A percentile compares a stretch with the other conserved stretches of the same genome.
Conservation (phyloP, 106 monocot genomes). For the Dendrobium huoshanense region DNA sequence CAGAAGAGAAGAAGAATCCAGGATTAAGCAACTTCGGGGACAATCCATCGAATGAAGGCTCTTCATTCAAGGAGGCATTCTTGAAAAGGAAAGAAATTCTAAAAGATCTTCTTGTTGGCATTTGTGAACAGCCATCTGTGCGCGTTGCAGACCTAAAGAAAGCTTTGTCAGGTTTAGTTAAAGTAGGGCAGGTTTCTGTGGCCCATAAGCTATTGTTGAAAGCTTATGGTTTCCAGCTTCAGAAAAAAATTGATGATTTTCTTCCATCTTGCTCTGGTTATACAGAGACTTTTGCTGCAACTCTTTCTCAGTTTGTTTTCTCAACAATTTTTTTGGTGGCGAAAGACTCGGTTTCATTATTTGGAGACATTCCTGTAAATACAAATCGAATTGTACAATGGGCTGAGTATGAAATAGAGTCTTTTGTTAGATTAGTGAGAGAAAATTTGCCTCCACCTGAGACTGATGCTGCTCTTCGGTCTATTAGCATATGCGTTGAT, state of each 20-base stretch:
- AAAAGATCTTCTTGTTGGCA: conserved; percentile 68
- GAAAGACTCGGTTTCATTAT: conserved; percentile 59
- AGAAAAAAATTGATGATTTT: conserved; percentile 70
- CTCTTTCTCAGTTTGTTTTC: conserved; percentile 82
- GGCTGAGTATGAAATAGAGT: conserved; percentile 89
- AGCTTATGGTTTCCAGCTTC: conserved; percentile 53
- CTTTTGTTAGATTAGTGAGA: conserved; percentile 65
- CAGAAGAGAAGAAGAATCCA: conserved; percentile 49
- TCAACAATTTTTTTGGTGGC: conserved; percentile 60
- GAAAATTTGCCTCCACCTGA: conserved; percentile 68
- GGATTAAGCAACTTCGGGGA: conserved; percentile 29
- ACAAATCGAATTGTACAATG: conserved; percentile 72
- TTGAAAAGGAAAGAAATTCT: conserved; percentile 64
- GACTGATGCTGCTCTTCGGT: conserved; percentile 59
- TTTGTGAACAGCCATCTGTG: conserved; percentile 60
- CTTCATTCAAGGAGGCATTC: conserved; percentile 45
- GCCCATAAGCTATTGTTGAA: conserved; percentile 81
- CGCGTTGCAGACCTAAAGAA: conserved; percentile 59
- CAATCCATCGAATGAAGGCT: conserved; percentile 27
- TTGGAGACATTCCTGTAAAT: conserved; percentile 62
- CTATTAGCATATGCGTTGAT: conserved; percentile 69
- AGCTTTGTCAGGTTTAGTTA: conserved; percentile 60
- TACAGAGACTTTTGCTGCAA: conserved; percentile 75
- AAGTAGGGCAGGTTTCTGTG: conserved; percentile 61
- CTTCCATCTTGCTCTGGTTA: conserved; percentile 79